These are phyloP conservation scores for Ramaria sp. DNA, from an alignment of 768 basidiomycete species.

Conservation along the genomic window DNA sequence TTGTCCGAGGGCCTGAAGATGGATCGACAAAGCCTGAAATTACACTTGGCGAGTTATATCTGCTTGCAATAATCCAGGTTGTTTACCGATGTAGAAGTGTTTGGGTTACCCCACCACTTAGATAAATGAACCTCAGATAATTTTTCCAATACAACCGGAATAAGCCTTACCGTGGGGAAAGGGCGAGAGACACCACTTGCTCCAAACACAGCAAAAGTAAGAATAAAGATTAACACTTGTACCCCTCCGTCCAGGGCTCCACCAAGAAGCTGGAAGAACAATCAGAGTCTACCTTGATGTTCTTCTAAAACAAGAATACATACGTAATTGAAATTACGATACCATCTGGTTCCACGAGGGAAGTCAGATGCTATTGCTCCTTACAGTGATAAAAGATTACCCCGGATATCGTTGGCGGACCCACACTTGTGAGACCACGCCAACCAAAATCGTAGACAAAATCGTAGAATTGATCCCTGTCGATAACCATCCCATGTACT, in stretches of 20 bases:
- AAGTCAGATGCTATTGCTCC: background rate
- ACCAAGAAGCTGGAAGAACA: slow-evolving; percentile 31
- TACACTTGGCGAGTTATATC: background rate
- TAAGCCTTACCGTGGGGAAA: slow-evolving; percentile 29
- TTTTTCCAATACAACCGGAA: background rate
- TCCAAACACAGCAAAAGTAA: slow-evolving; percentile 57
- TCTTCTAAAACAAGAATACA: slow-evolving; percentile 25
- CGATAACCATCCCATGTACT: slow-evolving; percentile 17
- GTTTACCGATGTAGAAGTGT: slow-evolving; percentile 6
- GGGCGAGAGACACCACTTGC: slow-evolving; percentile 38
- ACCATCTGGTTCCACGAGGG: slow-evolving; percentile 31
- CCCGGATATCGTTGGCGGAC: slow-evolving; percentile 44
- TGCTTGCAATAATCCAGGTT: slow-evolving; percentile 7
- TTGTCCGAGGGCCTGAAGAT: too few relatives aligned
- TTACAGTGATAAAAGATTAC: background rate
- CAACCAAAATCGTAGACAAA: slow-evolving; percentile 38
- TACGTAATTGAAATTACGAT: slow-evolving; percentile 26
- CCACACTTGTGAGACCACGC: slow-evolving; percentile 49
- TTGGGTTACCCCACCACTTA: slow-evolving; percentile 9
- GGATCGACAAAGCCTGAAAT: too few relatives aligned
- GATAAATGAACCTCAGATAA: background rate
- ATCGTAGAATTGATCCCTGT: slow-evolving; percentile 46
- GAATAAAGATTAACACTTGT: slow-evolving; percentile 53
- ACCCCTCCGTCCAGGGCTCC: slow-evolving; percentile 59
- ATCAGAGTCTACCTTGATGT: slow-evolving; percentile 29